Evolutionary conservation across 768 basidiomycete species (phyloP), one percentile per base, ranked within the genome.

Genomic region (Cyathus striatus): DNA sequence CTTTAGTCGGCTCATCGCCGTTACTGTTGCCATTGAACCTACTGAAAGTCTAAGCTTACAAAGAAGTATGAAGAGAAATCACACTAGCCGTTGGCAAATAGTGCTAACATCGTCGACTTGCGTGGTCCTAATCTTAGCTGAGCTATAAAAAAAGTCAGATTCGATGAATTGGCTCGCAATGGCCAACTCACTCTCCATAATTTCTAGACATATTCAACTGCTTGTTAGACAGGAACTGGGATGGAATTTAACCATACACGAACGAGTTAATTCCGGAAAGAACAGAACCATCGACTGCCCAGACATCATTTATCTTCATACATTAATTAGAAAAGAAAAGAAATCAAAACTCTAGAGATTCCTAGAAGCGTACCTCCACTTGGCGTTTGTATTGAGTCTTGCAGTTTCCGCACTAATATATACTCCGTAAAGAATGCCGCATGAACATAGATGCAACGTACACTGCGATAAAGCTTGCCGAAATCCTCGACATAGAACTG

Each of bases 401-500:
- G 38, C 62, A 63, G 49, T 61, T 61, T 37, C 63, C 61, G 40
- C 63, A 63, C 63, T 64, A 39, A 1, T 43, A 9, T 9, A 30
- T 30, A n/a, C 27, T 9, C 9, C n/a, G 27, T 16, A 12, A 39
- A n/a, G 39, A 6, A 10, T 22, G 9, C 13, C 10, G 9, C 3
- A 17, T 13, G 13, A 2, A 10, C 3, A 20, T 24, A 23, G 40
- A 43, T 6, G 20, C 6, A 39, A 26, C 57, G 20, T 40, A 62
- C 61, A 48, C 61, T 62, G 16, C 65, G 60, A 45, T 66, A 68
- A 39, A 68, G 55, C 44, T 68, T 68, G 23, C 65, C 65, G 40
- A 66, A 66, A 50, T 66, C 60, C 50, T 66, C 64, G 7, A 57
- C 64, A 39, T 68, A 68, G 63, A 68, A 68, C 64, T 66, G 26